A percentile compares a stretch with the other conserved stretches of the same genome.
Conservation (phyloP, 2,329 filamentous ascomycete genomes). For the Monosporascus sp. region DNA sequence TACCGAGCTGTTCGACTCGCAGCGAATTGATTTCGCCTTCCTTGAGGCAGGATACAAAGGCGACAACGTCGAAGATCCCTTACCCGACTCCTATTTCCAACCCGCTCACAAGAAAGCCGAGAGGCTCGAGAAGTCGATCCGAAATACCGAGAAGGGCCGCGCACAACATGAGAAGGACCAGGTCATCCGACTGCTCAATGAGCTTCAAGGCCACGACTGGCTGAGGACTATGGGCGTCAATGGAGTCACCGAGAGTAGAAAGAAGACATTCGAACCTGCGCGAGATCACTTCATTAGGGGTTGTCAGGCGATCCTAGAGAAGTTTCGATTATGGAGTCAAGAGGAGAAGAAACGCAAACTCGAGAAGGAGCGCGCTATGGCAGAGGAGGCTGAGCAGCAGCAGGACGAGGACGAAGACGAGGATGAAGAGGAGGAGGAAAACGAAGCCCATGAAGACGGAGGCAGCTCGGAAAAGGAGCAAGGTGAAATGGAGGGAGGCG, state of each 20-base stretch:
- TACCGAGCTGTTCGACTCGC: slow-evolving; percentile 49
- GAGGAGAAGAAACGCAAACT: slow-evolving; percentile 81
- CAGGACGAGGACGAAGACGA: slow-evolving; percentile 21
- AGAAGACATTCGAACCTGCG: slow-evolving; percentile 81
- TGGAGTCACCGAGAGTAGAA: slow-evolving; percentile 76
- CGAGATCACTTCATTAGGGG: slow-evolving; percentile 79
- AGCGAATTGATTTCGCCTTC: slow-evolving; percentile 52
- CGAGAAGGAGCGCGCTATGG: slow-evolving; percentile 63
- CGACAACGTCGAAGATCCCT: slow-evolving; percentile 44
- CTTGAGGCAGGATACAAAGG: slow-evolving; percentile 41
- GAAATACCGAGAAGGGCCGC: slow-evolving; percentile 59
- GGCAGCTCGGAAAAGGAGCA: slow-evolving; percentile 24
- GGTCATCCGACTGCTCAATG: slow-evolving; percentile 65
- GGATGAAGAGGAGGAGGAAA: slow-evolving; percentile 11
- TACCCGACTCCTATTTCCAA: slow-evolving; percentile 51
- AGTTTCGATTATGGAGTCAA: slow-evolving; percentile 82
- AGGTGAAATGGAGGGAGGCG: slow-evolving; percentile 12
- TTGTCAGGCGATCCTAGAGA: slow-evolving; percentile 75
- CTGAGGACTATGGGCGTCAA: slow-evolving; percentile 85
- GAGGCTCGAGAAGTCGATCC: slow-evolving; percentile 55
- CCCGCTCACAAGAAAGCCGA: slow-evolving; percentile 54
- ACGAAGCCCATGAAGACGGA: slow-evolving; percentile 21
- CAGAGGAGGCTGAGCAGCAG: slow-evolving; percentile 45
- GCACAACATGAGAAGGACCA: slow-evolving; percentile 64
- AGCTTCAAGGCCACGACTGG: slow-evolving; percentile 89